Conservation (phyloP, 2,329 filamentous ascomycete species). For the Cladosporium sp. region DNA sequence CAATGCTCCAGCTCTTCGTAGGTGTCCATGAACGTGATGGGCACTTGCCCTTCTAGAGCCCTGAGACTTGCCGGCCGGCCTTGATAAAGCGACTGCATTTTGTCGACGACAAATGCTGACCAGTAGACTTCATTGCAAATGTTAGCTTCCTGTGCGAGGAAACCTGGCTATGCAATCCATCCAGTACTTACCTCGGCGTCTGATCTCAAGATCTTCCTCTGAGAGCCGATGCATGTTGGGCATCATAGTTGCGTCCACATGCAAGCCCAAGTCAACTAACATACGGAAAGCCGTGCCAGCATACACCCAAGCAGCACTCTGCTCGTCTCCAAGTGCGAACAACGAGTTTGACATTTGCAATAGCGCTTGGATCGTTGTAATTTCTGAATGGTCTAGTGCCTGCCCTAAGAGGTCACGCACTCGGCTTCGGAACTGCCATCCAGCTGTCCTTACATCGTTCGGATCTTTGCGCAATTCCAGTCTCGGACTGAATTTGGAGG, state of each 20-base stretch:
- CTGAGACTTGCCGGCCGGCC: constrained; percentile 7
- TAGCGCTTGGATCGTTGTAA: constrained; percentile 4
- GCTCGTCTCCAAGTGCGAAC: constrained; percentile 22
- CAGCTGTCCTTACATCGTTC: constrained; percentile 4
- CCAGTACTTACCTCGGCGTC: neutral
- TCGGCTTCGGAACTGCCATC: constrained; percentile 6
- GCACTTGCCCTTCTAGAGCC: constrained; percentile 1
- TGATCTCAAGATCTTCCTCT: constrained; percentile 9
- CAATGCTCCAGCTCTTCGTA: constrained; percentile 11
- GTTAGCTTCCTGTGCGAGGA: neutral
- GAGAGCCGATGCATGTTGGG: constrained; percentile 25
- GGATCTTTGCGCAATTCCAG: constrained; percentile 3
- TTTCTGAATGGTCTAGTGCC: constrained; percentile 5
- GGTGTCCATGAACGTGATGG: constrained; percentile 3
- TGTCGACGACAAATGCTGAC: constrained; percentile 10
- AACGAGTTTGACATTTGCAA: constrained; percentile 6
- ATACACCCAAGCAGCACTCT: constrained; percentile 10
- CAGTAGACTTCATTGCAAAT: neutral
- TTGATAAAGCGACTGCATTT: constrained; percentile 10
- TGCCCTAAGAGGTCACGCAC: constrained; percentile 5
- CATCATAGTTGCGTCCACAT: constrained; percentile 31
- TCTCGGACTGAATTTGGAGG: constrained; percentile 5
- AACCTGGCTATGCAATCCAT: too few species aligned
- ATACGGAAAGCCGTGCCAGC: constrained; percentile 6
- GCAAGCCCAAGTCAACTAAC: constrained; percentile 5